A percentile compares a stretch with the other conserved stretches of the same genome.
These are phyloP conservation scores for Tolypocladium tundrense DNA, from an alignment of 2,329 filamentous ascomycete species.

Conservation along the genomic window DNA sequence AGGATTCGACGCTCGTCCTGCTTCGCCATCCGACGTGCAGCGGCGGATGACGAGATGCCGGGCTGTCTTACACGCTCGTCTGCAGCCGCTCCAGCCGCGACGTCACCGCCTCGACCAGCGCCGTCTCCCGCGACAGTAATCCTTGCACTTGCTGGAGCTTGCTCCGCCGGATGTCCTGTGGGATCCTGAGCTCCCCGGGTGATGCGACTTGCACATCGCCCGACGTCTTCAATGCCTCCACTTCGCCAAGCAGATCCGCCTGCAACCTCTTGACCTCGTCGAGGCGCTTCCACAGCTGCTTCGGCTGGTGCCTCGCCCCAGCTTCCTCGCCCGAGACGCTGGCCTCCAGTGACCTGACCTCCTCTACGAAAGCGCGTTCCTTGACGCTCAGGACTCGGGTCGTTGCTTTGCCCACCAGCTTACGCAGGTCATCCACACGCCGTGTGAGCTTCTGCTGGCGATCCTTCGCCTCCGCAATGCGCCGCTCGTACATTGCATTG, in stretches of 20 bases:
- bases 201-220: conserved; percentile 15
- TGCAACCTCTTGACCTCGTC: conserved; percentile 44
- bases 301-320: conserved; percentile 27
- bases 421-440: conserved; percentile 49
- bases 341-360: conserved; percentile 43
- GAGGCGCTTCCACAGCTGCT: conserved; percentile 45
- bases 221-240: conserved; percentile 30
- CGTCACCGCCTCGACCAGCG: conserved; percentile 57
- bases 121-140: conserved; percentile 55
- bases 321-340: conserved; percentile 29
- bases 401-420: conserved; percentile 29
- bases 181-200: conserved; percentile 39
- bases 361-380: conserved; percentile 34
- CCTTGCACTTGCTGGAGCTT: conserved; percentile 55
- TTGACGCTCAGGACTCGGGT: conserved; percentile 33
- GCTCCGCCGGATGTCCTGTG: conserved; percentile 48
- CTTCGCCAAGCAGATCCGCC: conserved; percentile 41
- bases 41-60: no score
- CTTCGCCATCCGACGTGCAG: neutral
- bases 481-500: conserved; percentile 47
- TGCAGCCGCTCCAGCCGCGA: conserved; percentile 49
- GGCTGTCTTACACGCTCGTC: conserved; percentile 14
- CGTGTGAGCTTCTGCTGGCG: conserved; percentile 47
- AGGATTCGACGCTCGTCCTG: neutral
- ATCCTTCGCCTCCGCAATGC: conserved; percentile 42